A percentile compares a stretch with the other conserved stretches of the same genome.
Conservation (phyloP, 805 yeast species). For the Candida anglica region DNA sequence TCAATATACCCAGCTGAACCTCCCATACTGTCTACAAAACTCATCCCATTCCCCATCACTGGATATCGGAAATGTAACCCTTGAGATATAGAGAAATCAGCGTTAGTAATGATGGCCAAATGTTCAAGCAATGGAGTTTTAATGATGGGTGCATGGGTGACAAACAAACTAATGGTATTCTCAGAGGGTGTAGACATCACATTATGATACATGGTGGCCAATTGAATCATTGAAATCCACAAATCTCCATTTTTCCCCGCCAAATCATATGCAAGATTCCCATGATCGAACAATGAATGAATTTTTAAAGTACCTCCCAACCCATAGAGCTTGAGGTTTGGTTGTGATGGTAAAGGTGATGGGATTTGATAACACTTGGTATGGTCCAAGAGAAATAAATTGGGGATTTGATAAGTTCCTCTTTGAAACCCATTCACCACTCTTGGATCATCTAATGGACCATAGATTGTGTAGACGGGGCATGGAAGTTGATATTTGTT, state of each 20-base stretch:
- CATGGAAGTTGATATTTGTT: constrained; percentile 39
- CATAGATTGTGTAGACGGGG: constrained; percentile 79
- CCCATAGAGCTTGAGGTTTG: constrained; percentile 55
- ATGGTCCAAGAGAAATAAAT: constrained; percentile 63
- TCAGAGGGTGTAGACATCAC: constrained; percentile 11
- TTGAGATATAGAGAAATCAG: constrained; percentile 71
- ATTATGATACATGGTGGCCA: constrained; percentile 53
- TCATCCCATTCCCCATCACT: constrained; percentile 63
- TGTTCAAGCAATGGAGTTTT: constrained; percentile 68
- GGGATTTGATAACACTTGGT: constrained; percentile 39
- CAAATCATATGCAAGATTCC: constrained; percentile 13
- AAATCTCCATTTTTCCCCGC: constrained; percentile 49
- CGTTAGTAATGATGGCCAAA: constrained; percentile 59
- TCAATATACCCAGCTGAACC: constrained; percentile 42
- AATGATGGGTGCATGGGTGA: constrained; percentile 68
- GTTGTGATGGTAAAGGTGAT: constrained; percentile 37
- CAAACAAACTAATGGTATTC: constrained; percentile 54
- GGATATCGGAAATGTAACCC: constrained; percentile 70
- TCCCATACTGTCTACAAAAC: constrained; percentile 51
- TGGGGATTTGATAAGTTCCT: constrained; percentile 51
- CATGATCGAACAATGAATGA: constrained; percentile 59
- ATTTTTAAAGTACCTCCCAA: constrained; percentile 69
- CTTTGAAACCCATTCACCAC: constrained; percentile 60
- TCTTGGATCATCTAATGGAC: constrained; percentile 69
- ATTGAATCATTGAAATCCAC: constrained; percentile 70